phyloP scores from a whole-genome alignment of 169 alveolate species.

The Plasmodium berghei region DNA sequence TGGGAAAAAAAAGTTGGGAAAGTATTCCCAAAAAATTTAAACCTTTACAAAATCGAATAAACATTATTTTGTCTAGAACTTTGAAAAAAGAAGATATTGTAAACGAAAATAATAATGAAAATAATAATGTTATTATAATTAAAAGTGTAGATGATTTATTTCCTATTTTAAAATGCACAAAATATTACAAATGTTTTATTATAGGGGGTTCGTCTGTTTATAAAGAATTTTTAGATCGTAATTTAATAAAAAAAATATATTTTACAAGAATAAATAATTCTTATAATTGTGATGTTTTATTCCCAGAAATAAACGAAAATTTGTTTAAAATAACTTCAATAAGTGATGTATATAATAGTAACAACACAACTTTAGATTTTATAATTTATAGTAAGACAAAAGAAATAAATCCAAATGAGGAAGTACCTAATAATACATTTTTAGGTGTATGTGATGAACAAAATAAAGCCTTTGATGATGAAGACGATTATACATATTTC shows the following conservation, averaged over 20 bases:
- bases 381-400: constrained; percentile 66
- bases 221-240: constrained; percentile 84
- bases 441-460: background rate
- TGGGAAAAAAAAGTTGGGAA: constrained; percentile 98
- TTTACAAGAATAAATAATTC: constrained; percentile 90
- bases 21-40: constrained; percentile 88
- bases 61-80: constrained; percentile 89
- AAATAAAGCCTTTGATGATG: background rate
- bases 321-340: constrained; percentile 75
- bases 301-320: constrained; percentile 81
- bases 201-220: constrained; percentile 92
- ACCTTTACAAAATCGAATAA: constrained; percentile 91
- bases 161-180: constrained; percentile 42
- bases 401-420: background rate
- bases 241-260: constrained; percentile 83
- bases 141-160: constrained; percentile 80
- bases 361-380: constrained; percentile 77
- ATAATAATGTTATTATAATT: constrained; percentile 71
- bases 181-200: constrained; percentile 83
- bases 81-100: constrained; percentile 78
- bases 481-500: constrained; percentile 48
- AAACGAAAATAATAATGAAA: constrained; percentile 38
- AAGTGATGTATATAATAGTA: constrained; percentile 78
- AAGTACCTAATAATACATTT: background rate
- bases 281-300: constrained; percentile 85